Conservation (phyloP, 805 yeast genomes). For the Candida suzukii region DNA sequence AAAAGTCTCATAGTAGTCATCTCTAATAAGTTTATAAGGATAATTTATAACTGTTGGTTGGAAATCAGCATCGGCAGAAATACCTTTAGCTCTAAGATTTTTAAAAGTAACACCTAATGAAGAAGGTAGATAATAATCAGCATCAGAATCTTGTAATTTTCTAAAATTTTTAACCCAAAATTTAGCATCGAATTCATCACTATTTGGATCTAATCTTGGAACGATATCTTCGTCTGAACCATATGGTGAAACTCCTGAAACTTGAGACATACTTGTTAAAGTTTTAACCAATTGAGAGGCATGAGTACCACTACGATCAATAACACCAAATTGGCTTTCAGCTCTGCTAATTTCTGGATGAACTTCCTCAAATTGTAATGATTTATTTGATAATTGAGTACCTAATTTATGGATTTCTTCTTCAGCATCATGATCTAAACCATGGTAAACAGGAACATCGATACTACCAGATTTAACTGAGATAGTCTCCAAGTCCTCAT, state of each 20-base stretch:
- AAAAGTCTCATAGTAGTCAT: slow-evolving; percentile 15
- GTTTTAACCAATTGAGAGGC: slow-evolving; percentile 19
- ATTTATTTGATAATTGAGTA: slow-evolving; percentile 25
- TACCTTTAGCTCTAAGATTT: slow-evolving; percentile 54
- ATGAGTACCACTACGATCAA: slow-evolving; percentile 2
- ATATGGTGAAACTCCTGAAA: slow-evolving; percentile 40
- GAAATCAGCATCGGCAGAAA: slow-evolving; percentile 61
- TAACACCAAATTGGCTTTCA: slow-evolving; percentile 20
- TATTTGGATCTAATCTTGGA: slow-evolving; percentile 50
- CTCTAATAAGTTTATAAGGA: slow-evolving; percentile 26
- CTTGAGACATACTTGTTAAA: slow-evolving; percentile 44
- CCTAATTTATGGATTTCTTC: slow-evolving; percentile 35
- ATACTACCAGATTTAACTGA: slow-evolving; percentile 18
- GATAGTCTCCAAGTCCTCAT: slow-evolving; percentile 12
- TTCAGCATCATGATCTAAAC: slow-evolving; percentile 28
- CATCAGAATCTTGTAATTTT: slow-evolving; percentile 44
- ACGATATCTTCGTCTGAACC: slow-evolving; percentile 9
- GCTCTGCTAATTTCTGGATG: too few species aligned
- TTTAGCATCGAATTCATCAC: slow-evolving; percentile 51
- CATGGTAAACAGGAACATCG: slow-evolving; percentile 21
- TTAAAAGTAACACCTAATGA: slow-evolving; percentile 54
- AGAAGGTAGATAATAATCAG: slow-evolving; percentile 57
- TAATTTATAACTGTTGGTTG: slow-evolving; percentile 51
- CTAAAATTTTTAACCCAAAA: slow-evolving; percentile 64
- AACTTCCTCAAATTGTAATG: neutral